Base-by-base conservation (phyloP, 305 asterid genomes). In the Rubia tinctorum region DNA sequence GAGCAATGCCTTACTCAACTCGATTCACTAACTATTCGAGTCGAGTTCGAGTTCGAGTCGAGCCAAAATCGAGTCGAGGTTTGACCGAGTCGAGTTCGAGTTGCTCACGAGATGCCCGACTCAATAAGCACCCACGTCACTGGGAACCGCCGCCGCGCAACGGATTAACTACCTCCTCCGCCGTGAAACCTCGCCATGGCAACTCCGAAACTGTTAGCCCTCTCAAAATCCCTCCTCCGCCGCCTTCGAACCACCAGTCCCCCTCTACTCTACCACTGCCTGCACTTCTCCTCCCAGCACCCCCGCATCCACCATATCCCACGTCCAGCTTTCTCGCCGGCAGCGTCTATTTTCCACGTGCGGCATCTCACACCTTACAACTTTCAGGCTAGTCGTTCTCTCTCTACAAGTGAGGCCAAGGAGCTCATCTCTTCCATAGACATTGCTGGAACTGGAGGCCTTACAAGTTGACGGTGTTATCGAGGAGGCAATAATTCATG, bases 401-500 rank as follows among this genome's bases (percentile, higher is more conserved):
- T 78, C 70, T 83, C 78, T 34, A 69, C 87, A 22, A 63, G 23
- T 62, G 79, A 63, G 45, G 61, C 77, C 6, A 30, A 1, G 25
- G 81, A 72, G 63, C 53, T 59, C 63, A 43, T 65, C 30, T 20
- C 74, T 44, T 72, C 76, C 39, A 20, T 75, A 12, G 51, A 51
- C 63, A 22, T 51, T 47, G 49, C 53, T 6, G 56, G 66, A 67
- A 43, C 45, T 9, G 67, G 56, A n/a, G 73, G 56, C 8, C 42
- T 42, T 66, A n/a, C 63, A 20, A 49, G 71, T 37, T 39, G 68
- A 34, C 37, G 56, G 37, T 9, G 34, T 55, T 30, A 55, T 17
- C 40, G 84, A 75, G 8, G 82, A 84, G 11, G 23, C 76, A 17
- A 74, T 81, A 23, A 73, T 79, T 69, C 88, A 84, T 1, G 79